These are phyloP conservation scores for Cetraspora pellucida DNA, from an alignment of 192 early-diverging fungal genomes.

Conservation along the genomic window DNA sequence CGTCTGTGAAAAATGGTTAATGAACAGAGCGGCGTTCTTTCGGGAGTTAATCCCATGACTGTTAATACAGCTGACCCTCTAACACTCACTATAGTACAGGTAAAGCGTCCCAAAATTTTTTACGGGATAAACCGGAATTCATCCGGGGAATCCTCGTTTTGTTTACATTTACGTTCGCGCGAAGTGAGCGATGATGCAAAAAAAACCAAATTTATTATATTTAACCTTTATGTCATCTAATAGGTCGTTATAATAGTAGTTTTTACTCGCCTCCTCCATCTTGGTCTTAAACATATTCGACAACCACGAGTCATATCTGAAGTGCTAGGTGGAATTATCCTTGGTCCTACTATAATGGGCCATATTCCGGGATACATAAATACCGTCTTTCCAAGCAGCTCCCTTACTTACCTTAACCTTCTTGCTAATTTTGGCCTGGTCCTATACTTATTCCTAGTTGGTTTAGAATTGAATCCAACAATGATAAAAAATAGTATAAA, in stretches of 20 bases:
- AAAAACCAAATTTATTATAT: too few species aligned
- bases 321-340: conserved; percentile 84
- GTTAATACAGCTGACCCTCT: background rate
- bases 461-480: conserved; percentile 78
- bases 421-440: conserved; percentile 88
- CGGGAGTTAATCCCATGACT: background rate
- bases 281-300: conserved; percentile 58
- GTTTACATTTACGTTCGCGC: too few species aligned
- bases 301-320: conserved; percentile 93
- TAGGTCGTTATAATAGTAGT: conserved; percentile 67
- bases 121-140: too few species aligned
- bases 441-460: conserved; percentile 87
- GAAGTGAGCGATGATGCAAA: too few species aligned
- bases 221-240: too few species aligned
- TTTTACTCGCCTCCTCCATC: conserved; percentile 68
- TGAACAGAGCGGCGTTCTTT: background rate
- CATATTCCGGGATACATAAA: conserved; percentile 66
- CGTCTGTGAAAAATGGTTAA: too few species aligned
- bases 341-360: conserved; percentile 86
- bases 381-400: conserved; percentile 73
- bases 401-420: conserved; percentile 71
- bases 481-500: conserved; percentile 58
- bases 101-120: background rate
- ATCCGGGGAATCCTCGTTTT: background rate
- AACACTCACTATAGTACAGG: conserved; percentile 6